Percentiles rank a stretch among this genome's conserved stretches.
Evolutionary conservation across 1,284 basidiomycete species (phyloP).

Genomic region (Tetrapyrgos nigripes): DNA sequence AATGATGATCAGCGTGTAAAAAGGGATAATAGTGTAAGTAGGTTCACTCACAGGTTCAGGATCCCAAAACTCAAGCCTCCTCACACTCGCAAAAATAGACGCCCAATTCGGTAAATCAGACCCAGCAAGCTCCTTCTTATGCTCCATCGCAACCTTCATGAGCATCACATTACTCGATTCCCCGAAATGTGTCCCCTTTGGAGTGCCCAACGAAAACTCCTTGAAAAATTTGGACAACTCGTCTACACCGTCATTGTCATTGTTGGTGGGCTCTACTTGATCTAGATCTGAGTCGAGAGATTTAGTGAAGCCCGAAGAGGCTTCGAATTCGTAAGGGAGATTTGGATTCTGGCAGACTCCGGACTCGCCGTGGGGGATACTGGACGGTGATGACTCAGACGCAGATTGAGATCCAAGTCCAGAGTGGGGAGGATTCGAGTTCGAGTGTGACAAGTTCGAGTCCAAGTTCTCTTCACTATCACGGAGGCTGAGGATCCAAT

Average conservation of each 20-base stretch:
- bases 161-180: constrained; percentile 2
- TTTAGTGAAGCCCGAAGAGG: not conserved
- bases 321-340: not conserved
- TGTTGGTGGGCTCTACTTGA: not conserved
- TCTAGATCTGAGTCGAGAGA: not conserved
- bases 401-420: not conserved
- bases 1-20: not conserved
- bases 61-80: not conserved
- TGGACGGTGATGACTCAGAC: no score
- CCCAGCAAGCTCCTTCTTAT: not conserved
- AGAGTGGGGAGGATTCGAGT: no score
- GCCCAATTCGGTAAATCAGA: not conserved
- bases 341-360: not conserved
- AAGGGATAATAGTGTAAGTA: not conserved
- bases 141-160: not conserved
- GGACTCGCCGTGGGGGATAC: no score
- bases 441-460: not conserved
- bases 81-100: not conserved
- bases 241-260: not conserved
- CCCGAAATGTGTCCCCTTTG: not conserved
- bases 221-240: not conserved
- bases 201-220: not conserved
- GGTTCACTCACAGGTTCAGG: not conserved
- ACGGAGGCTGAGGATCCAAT: not conserved
- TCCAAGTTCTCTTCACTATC: not conserved